Conservation (phyloP, 768 basidiomycete species). For the Rossbeevera mucosa region DNA sequence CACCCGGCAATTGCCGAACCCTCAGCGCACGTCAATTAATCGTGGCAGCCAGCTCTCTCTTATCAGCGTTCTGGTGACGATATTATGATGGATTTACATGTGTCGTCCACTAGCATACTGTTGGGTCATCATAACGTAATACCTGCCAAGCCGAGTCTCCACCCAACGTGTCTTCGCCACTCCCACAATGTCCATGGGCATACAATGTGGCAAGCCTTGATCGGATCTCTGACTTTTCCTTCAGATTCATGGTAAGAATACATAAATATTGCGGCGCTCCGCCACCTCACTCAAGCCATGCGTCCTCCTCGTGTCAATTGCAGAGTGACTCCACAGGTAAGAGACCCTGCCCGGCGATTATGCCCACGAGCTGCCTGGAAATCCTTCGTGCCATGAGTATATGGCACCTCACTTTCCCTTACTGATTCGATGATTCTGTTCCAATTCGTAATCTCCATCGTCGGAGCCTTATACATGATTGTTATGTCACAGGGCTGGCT, state of each 20-base stretch:
- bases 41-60: not conserved
- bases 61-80: not conserved
- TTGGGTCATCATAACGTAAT: not conserved
- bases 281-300: constrained; percentile 1
- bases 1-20: constrained; percentile 15
- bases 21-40: not conserved
- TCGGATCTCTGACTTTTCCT: constrained; percentile 13
- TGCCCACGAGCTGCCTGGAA: not conserved
- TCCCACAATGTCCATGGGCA: too few species aligned
- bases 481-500: not conserved
- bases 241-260: constrained; percentile 8
- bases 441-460: constrained; percentile 4
- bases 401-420: constrained; percentile 7
- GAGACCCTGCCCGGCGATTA: not conserved
- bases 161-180: constrained; percentile 16
- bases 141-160: not conserved
- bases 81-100: not conserved
- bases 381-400: not conserved
- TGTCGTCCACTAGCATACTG: not conserved
- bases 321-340: not conserved
- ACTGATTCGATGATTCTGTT: constrained; percentile 4
- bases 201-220: constrained; percentile 1
- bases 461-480: not conserved
- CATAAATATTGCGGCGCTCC: constrained; percentile 3
- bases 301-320: constrained; percentile 12